A percentile compares a stretch with the other conserved stretches of the same genome.
phyloP scores from a whole-genome alignment of 225 moss, liverwort and hornwort genomes.

The Asterella californica region DNA sequence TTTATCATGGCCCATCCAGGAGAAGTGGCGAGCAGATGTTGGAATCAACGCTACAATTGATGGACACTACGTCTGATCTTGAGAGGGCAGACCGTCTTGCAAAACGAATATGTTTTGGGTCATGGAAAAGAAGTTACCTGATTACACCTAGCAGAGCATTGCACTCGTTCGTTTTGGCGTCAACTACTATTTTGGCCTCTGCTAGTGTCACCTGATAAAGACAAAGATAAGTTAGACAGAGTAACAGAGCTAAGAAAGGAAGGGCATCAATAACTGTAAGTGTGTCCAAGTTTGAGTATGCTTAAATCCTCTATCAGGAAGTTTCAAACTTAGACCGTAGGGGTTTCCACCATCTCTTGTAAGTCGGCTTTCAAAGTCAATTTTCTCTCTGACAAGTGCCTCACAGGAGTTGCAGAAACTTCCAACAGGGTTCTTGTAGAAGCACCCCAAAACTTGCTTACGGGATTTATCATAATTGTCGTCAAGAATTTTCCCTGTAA shows the following conservation, averaged over 20 bases:
- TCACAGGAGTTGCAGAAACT: too few relatives aligned
- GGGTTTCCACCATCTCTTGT: too few relatives aligned
- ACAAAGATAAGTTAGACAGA: background rate
- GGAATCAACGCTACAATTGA: background rate
- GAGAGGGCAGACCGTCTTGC: background rate
- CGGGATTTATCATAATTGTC: too few relatives aligned
- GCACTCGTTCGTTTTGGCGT: conserved; percentile 75
- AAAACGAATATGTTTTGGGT: background rate
- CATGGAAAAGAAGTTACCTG: conserved; percentile 41
- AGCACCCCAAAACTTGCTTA: too few relatives aligned
- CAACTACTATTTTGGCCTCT: conserved; percentile 77
- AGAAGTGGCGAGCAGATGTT: background rate
- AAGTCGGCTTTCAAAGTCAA: too few relatives aligned
- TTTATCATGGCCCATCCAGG: background rate
- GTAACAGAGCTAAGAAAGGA: background rate
- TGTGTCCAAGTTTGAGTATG: too few relatives aligned
- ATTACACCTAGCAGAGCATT: conserved; percentile 77
- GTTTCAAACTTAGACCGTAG: too few relatives aligned
- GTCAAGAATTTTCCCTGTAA: too few relatives aligned
- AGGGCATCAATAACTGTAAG: background rate
- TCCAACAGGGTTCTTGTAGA: too few relatives aligned
- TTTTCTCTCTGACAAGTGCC: too few relatives aligned
- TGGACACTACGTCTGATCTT: background rate
- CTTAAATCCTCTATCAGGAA: too few relatives aligned
- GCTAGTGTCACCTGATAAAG: conserved; percentile 57